Conservation (phyloP, 2,329 filamentous ascomycete species). For the Fusarium sp. region DNA sequence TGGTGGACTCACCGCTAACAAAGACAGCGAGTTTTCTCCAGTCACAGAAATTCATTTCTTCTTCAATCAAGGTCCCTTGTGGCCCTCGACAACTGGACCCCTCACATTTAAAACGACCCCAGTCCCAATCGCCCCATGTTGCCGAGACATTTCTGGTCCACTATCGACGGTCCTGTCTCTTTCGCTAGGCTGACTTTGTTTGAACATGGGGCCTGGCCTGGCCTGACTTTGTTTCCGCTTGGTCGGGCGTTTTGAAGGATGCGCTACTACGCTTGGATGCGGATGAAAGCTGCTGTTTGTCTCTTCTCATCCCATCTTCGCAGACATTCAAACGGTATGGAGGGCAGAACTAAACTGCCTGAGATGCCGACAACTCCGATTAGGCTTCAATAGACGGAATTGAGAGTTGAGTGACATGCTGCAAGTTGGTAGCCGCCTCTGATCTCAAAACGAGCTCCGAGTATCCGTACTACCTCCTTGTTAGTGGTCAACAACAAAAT, state of each 20-base stretch:
- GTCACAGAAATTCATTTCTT: slow-evolving; percentile 6
- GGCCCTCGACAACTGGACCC: slow-evolving; percentile 1
- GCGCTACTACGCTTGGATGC: slow-evolving; percentile 7
- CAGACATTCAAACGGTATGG: neutral
- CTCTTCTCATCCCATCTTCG: neutral
- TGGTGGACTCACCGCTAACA: slow-evolving; percentile 4
- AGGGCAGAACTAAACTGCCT: neutral
- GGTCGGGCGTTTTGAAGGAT: slow-evolving; percentile 17
- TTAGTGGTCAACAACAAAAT: neutral
- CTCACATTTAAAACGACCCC: neutral
- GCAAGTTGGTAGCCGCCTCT: neutral
- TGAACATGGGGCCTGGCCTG: too few species aligned
- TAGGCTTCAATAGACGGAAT: neutral
- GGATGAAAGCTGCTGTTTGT: slow-evolving; percentile 8
- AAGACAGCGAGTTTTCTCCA: neutral
- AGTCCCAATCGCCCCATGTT: slow-evolving; percentile 9
- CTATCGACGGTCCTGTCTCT: slow-evolving; percentile 9
- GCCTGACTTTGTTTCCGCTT: slow-evolving; percentile 22
- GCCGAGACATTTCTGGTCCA: slow-evolving; percentile 18
- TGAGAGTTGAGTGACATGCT: neutral
- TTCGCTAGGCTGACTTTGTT: slow-evolving; percentile 12
- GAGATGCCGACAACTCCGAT: neutral
- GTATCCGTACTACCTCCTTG: neutral
- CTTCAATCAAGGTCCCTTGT: neutral
- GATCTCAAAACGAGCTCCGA: neutral